Base-by-base conservation (phyloP, 1,139 yeast genomes). In the Saccharomyces hybrid region DNA sequence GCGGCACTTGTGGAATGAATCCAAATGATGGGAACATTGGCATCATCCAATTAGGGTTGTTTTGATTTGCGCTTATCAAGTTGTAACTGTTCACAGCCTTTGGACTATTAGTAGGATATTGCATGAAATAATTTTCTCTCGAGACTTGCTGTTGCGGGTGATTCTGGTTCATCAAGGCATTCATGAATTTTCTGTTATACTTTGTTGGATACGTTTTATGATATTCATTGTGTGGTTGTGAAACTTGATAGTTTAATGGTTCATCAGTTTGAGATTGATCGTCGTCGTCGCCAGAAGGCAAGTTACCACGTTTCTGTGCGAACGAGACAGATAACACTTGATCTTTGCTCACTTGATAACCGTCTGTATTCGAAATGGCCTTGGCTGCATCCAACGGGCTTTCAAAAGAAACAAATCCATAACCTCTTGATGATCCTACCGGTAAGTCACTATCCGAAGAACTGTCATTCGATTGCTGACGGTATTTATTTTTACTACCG, bases 361-460 rank as follows among this genome's bases (percentile, higher is more conserved):
- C 75, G 56, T 78, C 72, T 68, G 79, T 76, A 12, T 72, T 70
- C 21, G 76, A 64, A 34, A 78, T 64, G 0, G 82, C 82, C 47
- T 72, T 69, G 1, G 79, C 75, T 0, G 82, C 82, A 61, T 76
- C 78, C 8, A 73, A 59, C 8, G 79, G 75, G 41, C 74, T 72
- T 53, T 71, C 71, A 62, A 74, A 79, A 55, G 80, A 78, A 12
- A 79, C 81, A 64, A 79, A 78, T 0, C 82, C 83, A 61, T 75
- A 79, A 0, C 82, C 81, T 55, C 77, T 72, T 0, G 80, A 72
- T 0, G 61, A 38, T 0, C 75, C 75, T 29, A 61, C 21, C 5
- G 60, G 53, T n/a, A 53, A 51, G 31, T 56, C 61, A 16, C 47
- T 54, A 34, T 55, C 56, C 2, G 14, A 24, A 12, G 16, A 21